These are phyloP conservation scores for Penicillium sp. DNA, from an alignment of 2,329 filamentous ascomycete genomes.

Conservation along the genomic window DNA sequence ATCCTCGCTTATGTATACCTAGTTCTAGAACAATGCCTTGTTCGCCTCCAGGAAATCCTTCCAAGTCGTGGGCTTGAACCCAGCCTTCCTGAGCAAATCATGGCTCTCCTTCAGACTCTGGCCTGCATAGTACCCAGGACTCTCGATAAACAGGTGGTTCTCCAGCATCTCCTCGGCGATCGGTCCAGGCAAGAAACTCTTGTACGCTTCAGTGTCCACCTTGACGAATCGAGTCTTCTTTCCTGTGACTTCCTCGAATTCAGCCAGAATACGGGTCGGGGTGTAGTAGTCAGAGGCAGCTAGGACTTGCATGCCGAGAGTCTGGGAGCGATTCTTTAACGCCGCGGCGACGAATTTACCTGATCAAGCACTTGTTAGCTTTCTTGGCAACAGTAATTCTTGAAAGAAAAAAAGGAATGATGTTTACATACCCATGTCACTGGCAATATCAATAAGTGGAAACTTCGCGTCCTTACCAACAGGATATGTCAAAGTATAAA, in stretches of 20 bases:
- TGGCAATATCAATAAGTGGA: constrained; percentile 37
- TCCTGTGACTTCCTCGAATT: not conserved
- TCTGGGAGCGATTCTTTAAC: not conserved
- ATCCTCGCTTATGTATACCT: too few species aligned
- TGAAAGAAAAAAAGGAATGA: too few species aligned
- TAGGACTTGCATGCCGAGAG: not conserved
- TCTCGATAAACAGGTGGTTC: not conserved
- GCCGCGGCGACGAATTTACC: not conserved
- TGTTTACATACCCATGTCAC: constrained; percentile 26
- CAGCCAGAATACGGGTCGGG: not conserved
- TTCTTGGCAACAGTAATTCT: too few species aligned
- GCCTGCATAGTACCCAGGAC: not conserved
- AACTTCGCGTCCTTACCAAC: constrained; percentile 25
- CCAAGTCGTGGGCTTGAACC: not conserved
- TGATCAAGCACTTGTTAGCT: not conserved
- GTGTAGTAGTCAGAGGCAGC: not conserved
- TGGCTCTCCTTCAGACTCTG: not conserved
- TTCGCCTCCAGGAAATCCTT: not conserved
- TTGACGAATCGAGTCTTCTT: not conserved
- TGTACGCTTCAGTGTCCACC: not conserved
- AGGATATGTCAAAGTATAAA: constrained; percentile 26
- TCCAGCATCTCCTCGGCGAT: not conserved
- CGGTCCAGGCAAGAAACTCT: not conserved
- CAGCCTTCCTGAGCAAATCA: not conserved
- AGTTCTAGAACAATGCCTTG: not conserved